These are phyloP conservation scores for Trichomonas tenax DNA, from an alignment of 208 protist species.

Conservation along the genomic window DNA sequence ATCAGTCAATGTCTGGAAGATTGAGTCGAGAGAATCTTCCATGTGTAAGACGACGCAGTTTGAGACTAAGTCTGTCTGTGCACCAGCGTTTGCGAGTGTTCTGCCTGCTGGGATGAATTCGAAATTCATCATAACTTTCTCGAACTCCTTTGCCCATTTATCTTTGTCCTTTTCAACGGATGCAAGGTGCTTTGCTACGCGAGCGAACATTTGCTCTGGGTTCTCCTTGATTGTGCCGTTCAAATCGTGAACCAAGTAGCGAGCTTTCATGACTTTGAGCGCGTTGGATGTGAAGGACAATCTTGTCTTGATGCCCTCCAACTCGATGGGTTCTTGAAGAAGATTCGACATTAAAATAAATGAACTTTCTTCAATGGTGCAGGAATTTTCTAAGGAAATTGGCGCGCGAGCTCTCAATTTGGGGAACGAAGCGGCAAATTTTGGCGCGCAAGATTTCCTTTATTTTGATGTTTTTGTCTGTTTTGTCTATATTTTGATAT, in stretches of 20 bases:
- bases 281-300: background rate
- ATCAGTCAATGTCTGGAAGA: background rate
- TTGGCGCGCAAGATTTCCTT: no score
- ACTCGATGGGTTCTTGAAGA: background rate
- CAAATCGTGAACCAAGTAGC: background rate
- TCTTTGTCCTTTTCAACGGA: background rate
- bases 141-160: background rate
- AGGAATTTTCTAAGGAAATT: background rate
- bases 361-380: background rate
- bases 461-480: no score
- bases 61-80: background rate
- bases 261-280: background rate
- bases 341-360: background rate
- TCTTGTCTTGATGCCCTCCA: background rate
- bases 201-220: background rate
- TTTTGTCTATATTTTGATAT: no score
- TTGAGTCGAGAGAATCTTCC: background rate
- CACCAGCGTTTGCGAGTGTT: background rate
- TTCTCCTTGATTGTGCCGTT: background rate
- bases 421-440: background rate
- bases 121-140: background rate
- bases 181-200: background rate
- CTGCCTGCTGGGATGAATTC: background rate
- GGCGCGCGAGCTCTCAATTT: background rate
- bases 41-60: background rate